A percentile compares a stretch with the other conserved stretches of the same genome.
Conservation (phyloP, 768 basidiomycete species). For the Dioszegia aurantiaca region DNA sequence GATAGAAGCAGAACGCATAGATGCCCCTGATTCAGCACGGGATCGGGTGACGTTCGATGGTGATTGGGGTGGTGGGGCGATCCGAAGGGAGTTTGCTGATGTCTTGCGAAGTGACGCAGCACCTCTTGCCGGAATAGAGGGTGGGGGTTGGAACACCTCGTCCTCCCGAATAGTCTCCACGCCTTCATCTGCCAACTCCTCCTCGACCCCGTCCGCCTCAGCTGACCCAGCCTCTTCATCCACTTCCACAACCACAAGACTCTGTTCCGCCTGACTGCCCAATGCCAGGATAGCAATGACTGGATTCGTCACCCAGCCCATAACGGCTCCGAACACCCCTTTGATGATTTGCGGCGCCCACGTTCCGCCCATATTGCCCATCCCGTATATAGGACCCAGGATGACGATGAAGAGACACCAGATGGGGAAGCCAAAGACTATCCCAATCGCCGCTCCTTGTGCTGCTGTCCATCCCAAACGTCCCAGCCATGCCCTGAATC, state of each 20-base stretch:
- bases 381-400: conserved; percentile 49
- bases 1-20: neutral
- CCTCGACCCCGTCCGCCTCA: conserved; percentile 21
- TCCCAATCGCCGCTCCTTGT: conserved; percentile 46
- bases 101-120: neutral
- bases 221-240: conserved; percentile 10
- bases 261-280: conserved; percentile 51
- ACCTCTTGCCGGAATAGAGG: neutral
- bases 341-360: conserved; percentile 53
- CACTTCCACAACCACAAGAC: conserved; percentile 40
- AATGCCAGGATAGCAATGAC: conserved; percentile 49
- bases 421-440: conserved; percentile 50
- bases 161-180: conserved; percentile 18
- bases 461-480: conserved; percentile 41
- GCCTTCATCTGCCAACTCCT: conserved; percentile 14
- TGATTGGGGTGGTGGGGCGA: neutral
- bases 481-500: conserved; percentile 25
- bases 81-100: conserved; percentile 8
- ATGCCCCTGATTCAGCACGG: conserved; percentile 21
- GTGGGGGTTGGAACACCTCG: conserved; percentile 9
- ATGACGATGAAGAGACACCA: conserved; percentile 50
- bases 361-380: conserved; percentile 36
- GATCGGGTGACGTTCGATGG: conserved; percentile 17
- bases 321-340: conserved; percentile 43
- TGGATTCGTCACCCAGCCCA: conserved; percentile 52